These are phyloP conservation scores for Fusarium sterilihyphosum DNA, from an alignment of 2,329 filamentous ascomycete species.

Conservation along the genomic window DNA sequence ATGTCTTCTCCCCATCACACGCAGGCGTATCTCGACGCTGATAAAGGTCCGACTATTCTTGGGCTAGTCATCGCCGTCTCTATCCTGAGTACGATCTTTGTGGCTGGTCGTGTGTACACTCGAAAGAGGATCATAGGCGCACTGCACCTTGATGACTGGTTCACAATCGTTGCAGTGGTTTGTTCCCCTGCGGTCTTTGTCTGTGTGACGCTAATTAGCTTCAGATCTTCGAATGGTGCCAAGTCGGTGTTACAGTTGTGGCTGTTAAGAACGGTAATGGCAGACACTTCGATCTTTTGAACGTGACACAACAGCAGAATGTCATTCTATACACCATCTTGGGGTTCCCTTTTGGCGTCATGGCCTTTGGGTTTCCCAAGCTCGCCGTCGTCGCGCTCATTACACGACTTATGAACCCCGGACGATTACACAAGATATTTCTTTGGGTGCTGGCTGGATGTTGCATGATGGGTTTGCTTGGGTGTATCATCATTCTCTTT, in stretches of 20 bases:
- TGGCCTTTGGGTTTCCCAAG: slow-evolving; percentile 55
- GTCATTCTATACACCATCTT: slow-evolving; percentile 50
- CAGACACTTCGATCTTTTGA: slow-evolving; percentile 49
- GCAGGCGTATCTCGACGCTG: slow-evolving; percentile 17
- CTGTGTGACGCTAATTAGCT: neutral
- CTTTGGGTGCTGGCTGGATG: slow-evolving; percentile 50
- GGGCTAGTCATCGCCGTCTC: slow-evolving; percentile 13
- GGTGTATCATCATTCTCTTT: slow-evolving; percentile 53
- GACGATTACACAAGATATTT: slow-evolving; percentile 45
- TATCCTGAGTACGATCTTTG: slow-evolving; percentile 21
- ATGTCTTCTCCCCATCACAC: slow-evolving; percentile 12
- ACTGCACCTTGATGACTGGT: slow-evolving; percentile 25
- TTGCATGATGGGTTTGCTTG: slow-evolving; percentile 45
- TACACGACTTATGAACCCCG: slow-evolving; percentile 51
- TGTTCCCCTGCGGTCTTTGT: neutral
- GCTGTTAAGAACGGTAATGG: slow-evolving; percentile 53
- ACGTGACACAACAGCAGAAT: slow-evolving; percentile 40
- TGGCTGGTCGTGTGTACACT: slow-evolving; percentile 18
- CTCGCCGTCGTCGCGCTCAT: slow-evolving; percentile 53
- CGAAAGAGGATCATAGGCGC: slow-evolving; percentile 25
- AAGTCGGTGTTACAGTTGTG: slow-evolving; percentile 47
- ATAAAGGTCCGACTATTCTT: slow-evolving; percentile 28
- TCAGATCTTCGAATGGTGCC: slow-evolving; percentile 48
- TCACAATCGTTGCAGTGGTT: slow-evolving; percentile 20
- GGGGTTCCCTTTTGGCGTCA: slow-evolving; percentile 50